Evolutionary conservation across 2,329 filamentous ascomycete species (phyloP), one percentile per base, ranked within the genome.

Genomic region (Ceratocystiopsis sp.): DNA sequence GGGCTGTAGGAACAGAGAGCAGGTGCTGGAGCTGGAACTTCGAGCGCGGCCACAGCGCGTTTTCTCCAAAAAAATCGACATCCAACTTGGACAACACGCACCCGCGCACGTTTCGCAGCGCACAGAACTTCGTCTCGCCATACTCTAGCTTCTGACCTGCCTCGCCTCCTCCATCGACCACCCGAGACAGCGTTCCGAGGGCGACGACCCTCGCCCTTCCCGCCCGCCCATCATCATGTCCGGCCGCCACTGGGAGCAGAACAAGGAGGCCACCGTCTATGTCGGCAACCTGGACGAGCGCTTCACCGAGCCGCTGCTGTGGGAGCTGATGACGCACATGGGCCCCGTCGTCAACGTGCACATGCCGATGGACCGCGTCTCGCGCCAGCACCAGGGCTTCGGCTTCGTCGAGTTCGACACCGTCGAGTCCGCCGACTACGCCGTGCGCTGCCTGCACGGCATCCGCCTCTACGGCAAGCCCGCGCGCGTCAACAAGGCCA

Each of bases 251-350:
- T 87, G 82, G 84, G 85, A 95, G 60, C 89, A 96, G 68, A 89
- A 96, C 64, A 95, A 95, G 63, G 89, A 96, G 64, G 86, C 86
- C 53, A 96, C 91, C 37, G 84, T 96, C 60, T 98, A 98, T 62
- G 84, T 96, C 53, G 91, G 91, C 58, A 96, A 96, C 61, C 85
- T 98, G 56, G 91, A 98, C 66, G 91, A 98, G 68, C 85, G 91
- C 60, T 84, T 91, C 51, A 81, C 80, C 39, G 85, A 94, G 58
- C 79, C 81, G 53, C 73, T 94, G 52, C 78, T 98, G 52, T 95
- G 91, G 80, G 91, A 98, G 68, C 73, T 98, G 55, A 96, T 96
- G 86, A 78, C 95, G 44, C 91, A 98, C 67, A 86, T 87, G 59
- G 91, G 91, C 44, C 87, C 89, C 53, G 93, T 98, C 55, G 84